A percentile compares a stretch with the other conserved stretches of the same genome.
Evolutionary conservation across 2,329 filamentous ascomycete genomes (phyloP).

Genomic region (Pseudogymnoascus sp.): DNA sequence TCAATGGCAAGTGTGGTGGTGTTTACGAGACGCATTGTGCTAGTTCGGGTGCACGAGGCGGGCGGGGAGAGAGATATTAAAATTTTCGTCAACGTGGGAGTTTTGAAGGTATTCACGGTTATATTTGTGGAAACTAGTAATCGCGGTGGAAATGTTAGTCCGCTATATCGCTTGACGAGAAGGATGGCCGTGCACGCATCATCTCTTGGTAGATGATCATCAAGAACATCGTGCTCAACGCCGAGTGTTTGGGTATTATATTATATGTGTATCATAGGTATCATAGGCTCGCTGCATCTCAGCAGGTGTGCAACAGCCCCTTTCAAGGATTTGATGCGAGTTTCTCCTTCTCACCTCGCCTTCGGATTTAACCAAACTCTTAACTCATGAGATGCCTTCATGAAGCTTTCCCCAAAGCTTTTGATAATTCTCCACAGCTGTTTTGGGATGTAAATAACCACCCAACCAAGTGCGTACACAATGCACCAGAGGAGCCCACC

Average conservation of each 20-base stretch:
- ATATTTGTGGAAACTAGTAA: not conserved
- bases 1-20: conserved; percentile 10
- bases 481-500: conserved; percentile 27
- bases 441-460: conserved; percentile 30
- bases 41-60: not conserved
- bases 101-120: not conserved
- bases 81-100: not conserved
- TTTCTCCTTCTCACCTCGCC: conserved; percentile 11
- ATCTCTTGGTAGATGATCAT: not conserved
- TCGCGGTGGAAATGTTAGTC: conserved; percentile 2
- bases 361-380: conserved; percentile 34
- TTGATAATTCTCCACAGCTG: conserved; percentile 29
- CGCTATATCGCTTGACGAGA: not conserved
- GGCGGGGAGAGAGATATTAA: not conserved
- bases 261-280: not conserved
- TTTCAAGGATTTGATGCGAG: not conserved
- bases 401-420: conserved; percentile 27
- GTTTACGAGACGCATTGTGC: conserved; percentile 16
- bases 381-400: conserved; percentile 30
- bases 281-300: not conserved
- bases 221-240: not conserved
- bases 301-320: not conserved
- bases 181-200: not conserved
- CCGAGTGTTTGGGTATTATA: not conserved
- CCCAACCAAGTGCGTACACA: conserved; percentile 21